Base-by-base conservation (phyloP, 2,329 filamentous ascomycete species). In the Zymoseptoria tritici region DNA sequence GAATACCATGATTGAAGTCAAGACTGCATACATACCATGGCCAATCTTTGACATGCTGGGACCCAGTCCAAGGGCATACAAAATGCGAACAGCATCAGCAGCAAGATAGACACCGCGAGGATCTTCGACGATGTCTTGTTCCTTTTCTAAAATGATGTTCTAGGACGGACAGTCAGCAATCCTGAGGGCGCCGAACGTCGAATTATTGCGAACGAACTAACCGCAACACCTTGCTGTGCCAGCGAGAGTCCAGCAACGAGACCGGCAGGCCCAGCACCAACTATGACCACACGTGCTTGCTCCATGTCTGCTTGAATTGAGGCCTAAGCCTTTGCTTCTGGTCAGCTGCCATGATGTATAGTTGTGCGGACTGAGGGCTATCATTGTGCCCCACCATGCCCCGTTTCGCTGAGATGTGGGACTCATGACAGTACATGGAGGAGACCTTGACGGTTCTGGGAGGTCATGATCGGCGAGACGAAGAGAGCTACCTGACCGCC, bases 61-160 rank as follows among this genome's bases (percentile, higher is more conserved):
- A 9, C 52, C 59, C 16, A 61, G 42, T 13, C 59, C 59, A 9
- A 58, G 19, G 29, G 49, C 46, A 49, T 58, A 58, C 19, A 56
- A 20, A 13, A 58, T 58, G 11, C 56, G 52, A 11, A 58, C 49
- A 36, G 59, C 56, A 31, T 61, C 56, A 13, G 49, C 56, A 21
- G 52, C 55, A 20, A 61, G 56, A 13, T 54, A 57, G 13, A 61
- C 59, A 11, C 59, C 59, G 29, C 59, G 52, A n/a, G 56, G 59
- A 49, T 61, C 59, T 21, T 49, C 31, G 8, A 36, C 55, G 16
- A 61, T 49, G n/a, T 54, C 46, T 11, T 31, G 29, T 31, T 61
- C 52, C 24, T 56, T 61, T 26, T 61, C 56, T 9, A 61, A 21
- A 24, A 61, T 61, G 29, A 58, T 53, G 21, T 50, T 58, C 59